phyloP scores from a whole-genome alignment of 495 filamentous ascomycete genomes.

The Amorphotheca resinae region DNA sequence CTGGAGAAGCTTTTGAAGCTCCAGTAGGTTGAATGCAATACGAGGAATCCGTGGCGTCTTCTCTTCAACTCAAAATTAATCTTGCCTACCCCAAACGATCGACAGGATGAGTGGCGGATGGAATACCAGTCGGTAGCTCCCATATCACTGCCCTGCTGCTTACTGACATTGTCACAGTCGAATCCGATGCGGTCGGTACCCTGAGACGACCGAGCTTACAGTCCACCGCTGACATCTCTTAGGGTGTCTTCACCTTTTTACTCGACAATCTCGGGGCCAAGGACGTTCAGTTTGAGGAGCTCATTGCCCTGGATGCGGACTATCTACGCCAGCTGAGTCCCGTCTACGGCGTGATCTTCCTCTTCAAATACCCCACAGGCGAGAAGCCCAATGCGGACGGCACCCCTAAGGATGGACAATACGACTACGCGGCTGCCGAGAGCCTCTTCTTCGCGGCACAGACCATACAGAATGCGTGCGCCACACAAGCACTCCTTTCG shows the following conservation, averaged over 20 bases:
- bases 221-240: conserved; percentile 10
- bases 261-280: conserved; percentile 84
- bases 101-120: conserved; percentile 43
- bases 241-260: conserved; percentile 97
- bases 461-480: conserved; percentile 98
- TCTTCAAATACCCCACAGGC: conserved; percentile 93
- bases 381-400: conserved; percentile 45
- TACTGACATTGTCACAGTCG: conserved; percentile 50
- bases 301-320: conserved; percentile 77
- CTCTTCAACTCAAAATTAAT: no score
- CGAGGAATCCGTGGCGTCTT: no score
- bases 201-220: conserved; percentile 3
- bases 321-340: conserved; percentile 66
- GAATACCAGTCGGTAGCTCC: conserved; percentile 37
- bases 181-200: conserved; percentile 76
- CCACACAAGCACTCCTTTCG: conserved; percentile 88
- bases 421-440: conserved; percentile 61
- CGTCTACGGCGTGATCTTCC: conserved; percentile 96
- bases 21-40: no score
- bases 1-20: no score
- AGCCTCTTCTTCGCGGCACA: conserved; percentile 89
- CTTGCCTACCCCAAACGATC: no score
- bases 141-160: conserved; percentile 3
- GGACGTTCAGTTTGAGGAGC: conserved; percentile 93
- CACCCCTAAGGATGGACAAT: conserved; percentile 60